These are phyloP conservation scores for Tremellales sp. DNA, from an alignment of 1,284 basidiomycete genomes.

Conservation along the genomic window DNA sequence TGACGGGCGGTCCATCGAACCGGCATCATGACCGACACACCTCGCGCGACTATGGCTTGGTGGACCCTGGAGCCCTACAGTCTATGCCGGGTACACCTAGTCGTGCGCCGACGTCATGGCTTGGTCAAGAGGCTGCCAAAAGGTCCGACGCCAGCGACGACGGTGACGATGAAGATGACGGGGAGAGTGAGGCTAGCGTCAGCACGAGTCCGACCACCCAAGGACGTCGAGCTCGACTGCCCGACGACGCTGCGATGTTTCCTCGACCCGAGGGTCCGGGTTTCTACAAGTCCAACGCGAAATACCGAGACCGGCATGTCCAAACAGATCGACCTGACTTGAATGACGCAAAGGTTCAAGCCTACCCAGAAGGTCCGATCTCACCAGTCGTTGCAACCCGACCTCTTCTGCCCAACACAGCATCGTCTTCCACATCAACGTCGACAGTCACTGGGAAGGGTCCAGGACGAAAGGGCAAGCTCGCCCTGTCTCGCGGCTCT, in stretches of 20 bases:
- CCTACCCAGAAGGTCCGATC: constrained; percentile 14
- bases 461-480: background rate
- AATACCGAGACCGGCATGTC: constrained; percentile 30
- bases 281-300: constrained; percentile 3
- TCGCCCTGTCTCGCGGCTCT: background rate
- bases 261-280: background rate
- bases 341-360: constrained; percentile 34
- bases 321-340: constrained; percentile 30
- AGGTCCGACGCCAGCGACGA: constrained; percentile 27
- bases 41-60: background rate
- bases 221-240: background rate
- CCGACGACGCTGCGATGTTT: background rate
- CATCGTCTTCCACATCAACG: background rate
- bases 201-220: constrained; percentile 4
- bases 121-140: constrained; percentile 7
- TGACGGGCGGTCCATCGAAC: constrained; percentile 45
- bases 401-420: constrained; percentile 4
- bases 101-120: background rate
- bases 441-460: background rate
- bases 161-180: constrained; percentile 38
- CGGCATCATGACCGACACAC: background rate
- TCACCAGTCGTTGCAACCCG: constrained; percentile 18
- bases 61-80: constrained; percentile 10
- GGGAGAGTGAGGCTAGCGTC: constrained; percentile 10
- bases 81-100: constrained; percentile 27